Percentiles rank a stretch among this genome's conserved stretches.
phyloP scores from a whole-genome alignment of 495 filamentous ascomycete genomes.

The Pseudoneurospora amorphoporcata region DNA sequence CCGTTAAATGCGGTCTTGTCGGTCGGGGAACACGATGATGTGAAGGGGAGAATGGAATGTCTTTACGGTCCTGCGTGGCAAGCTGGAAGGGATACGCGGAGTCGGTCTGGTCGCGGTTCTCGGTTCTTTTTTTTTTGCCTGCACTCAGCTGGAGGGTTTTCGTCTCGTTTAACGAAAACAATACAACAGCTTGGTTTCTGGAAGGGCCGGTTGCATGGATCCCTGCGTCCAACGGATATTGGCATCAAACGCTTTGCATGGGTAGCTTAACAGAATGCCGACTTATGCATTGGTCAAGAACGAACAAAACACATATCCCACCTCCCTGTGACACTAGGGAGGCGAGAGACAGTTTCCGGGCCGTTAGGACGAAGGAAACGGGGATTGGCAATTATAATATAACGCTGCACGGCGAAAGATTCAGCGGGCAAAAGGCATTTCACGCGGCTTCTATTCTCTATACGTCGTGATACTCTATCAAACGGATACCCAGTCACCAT shows the following conservation, averaged over 20 bases:
- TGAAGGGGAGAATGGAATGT: constrained; percentile 14
- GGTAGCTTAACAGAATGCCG: constrained; percentile 25
- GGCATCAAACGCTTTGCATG: constrained; percentile 18
- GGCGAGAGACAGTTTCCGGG: not conserved
- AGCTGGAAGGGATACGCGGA: constrained; percentile 21
- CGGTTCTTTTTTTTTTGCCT: constrained; percentile 18
- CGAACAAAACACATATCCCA: not conserved
- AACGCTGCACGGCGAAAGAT: not conserved
- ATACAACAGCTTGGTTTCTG: constrained; percentile 17
- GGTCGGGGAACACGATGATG: constrained; percentile 7
- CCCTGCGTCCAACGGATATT: constrained; percentile 14
- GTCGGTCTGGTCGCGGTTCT: constrained; percentile 26
- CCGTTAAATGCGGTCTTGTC: constrained; percentile 51
- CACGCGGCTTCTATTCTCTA: not conserved
- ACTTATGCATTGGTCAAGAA: constrained; percentile 20
- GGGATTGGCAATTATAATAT: not conserved
- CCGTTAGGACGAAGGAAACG: not conserved
- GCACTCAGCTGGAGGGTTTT: constrained; percentile 20
- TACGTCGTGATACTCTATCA: not conserved
- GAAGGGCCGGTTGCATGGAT: constrained; percentile 25
- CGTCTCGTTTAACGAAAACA: constrained; percentile 15
- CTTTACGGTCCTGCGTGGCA: constrained; percentile 16
- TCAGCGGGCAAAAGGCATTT: not conserved
- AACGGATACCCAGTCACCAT: not conserved
- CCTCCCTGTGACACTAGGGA: not conserved